Base-by-base conservation (phyloP, 257 asterid genomes). In the Sherardia arvensis region DNA sequence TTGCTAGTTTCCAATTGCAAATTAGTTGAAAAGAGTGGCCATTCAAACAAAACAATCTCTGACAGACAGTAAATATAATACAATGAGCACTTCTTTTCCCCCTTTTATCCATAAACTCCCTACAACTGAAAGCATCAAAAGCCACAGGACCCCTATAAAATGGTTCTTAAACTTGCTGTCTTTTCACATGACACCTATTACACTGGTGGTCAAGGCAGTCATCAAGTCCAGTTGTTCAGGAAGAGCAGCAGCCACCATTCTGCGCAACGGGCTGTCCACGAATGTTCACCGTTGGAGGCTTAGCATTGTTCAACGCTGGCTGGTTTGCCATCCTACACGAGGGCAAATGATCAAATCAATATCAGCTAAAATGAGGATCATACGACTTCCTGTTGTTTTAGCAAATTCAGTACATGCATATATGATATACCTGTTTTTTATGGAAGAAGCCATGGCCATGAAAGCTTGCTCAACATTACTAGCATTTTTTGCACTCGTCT, bases 401-500 rank as follows among this genome's bases (percentile, higher is more conserved):
- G 11, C 53, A 38, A 30, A 17, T 14, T 20, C 64, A 60, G 43
- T 59, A n/a, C 4, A 38, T 38, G 32, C 22, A 53, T 65, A 66
- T n/a, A n/a, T n/a, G n/a, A n/a, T n/a, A n/a, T 66, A 91, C 97
- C 87, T 87, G 38, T 73, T 85, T 80, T 91, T 91, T 53, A 87
- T 84, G 66, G 84, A 85, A 73, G 85, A 88, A 66, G 97, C 71
- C 97, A 90, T 90, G 18, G 95, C 95, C 97, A 87, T 91, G 81
- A 91, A 91, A 78, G 96, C 95, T 69, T 87, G 83, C 69, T 91
- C 97, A 5, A 91, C 95, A 5, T 87, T 91, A 32, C 85, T 84
- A 56, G 97, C 95, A 81, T 79, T 77, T 68, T 87, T 91, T 29
- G 97, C 96, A 85, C 97, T 91, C 34, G 97, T 85, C 80, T 87